A percentile compares a stretch with the other conserved stretches of the same genome.
These are phyloP conservation scores for Capsella rubella DNA, from an alignment of 441 rosid genomes.

Conservation along the genomic window DNA sequence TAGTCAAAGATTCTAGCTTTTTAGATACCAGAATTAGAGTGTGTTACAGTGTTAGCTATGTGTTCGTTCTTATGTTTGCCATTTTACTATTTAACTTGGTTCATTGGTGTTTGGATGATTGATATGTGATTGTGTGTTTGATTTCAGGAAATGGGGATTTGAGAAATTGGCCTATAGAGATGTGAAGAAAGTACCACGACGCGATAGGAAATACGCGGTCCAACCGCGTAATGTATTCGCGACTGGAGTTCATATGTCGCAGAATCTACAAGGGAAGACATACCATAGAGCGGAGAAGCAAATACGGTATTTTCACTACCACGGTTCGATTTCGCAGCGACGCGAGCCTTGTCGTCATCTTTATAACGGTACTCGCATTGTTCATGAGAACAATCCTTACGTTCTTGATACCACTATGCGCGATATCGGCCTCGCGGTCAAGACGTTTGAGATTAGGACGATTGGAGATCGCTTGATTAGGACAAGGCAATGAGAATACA, in stretches of 20 bases:
- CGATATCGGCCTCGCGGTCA: conserved; percentile 57
- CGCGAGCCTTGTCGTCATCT: conserved; percentile 74
- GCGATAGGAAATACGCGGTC: conserved; percentile 84
- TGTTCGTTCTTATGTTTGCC: neutral
- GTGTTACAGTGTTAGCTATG: neutral
- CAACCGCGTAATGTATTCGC: conserved; percentile 80
- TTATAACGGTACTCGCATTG: conserved; percentile 51
- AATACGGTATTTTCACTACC: conserved; percentile 84
- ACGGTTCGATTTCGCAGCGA: conserved; percentile 75
- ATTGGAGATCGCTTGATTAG: conserved; percentile 65
- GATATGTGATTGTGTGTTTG: neutral
- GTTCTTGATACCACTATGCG: conserved; percentile 76
- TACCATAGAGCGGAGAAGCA: conserved; percentile 59
- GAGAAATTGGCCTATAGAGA: conserved; percentile 89
- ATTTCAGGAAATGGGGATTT: conserved; percentile 82
- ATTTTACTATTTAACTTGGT: too few relatives aligned
- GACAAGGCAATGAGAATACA: conserved; percentile 61
- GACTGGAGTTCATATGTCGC: conserved; percentile 92
- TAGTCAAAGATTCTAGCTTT: conserved; percentile 20
- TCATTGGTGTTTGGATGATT: neutral
- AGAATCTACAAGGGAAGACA: conserved; percentile 73
- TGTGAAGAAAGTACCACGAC: conserved; percentile 66
- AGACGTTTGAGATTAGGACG: conserved; percentile 74
- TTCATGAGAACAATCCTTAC: conserved; percentile 66
- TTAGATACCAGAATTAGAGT: neutral